Conservation (phyloP, 2,329 filamentous ascomycete genomes). For the Arthrobotrys sphaeroides region DNA sequence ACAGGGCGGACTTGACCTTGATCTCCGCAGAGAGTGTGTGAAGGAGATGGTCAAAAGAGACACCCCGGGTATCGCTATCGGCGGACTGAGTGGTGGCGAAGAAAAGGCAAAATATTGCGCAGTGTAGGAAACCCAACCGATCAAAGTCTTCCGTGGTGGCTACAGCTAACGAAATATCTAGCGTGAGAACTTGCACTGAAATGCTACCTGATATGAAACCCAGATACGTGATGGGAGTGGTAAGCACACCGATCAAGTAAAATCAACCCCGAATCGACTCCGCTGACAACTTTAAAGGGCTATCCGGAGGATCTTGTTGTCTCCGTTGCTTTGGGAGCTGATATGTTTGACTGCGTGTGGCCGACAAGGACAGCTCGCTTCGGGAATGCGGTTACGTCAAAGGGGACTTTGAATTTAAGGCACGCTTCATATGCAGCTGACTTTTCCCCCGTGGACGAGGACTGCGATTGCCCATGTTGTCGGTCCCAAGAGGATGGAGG, state of each 20-base stretch:
- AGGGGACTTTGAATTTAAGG: constrained; percentile 84
- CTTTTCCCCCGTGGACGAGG: constrained; percentile 83
- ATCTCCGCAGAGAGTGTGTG: constrained; percentile 84
- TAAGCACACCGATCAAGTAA: constrained; percentile 59
- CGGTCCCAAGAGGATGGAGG: constrained; percentile 69
- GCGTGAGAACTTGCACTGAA: constrained; percentile 73
- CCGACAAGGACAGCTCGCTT: constrained; percentile 95
- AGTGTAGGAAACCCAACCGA: constrained; percentile 66
- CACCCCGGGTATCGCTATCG: constrained; percentile 96
- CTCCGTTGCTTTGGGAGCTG: constrained; percentile 89
- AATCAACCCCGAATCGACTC: neutral
- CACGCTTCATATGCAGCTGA: constrained; percentile 79
- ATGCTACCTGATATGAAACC: constrained; percentile 89
- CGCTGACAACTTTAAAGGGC: constrained; percentile 65
- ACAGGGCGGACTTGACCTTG: constrained; percentile 89
- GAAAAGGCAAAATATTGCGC: constrained; percentile 91
- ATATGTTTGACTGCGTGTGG: constrained; percentile 99
- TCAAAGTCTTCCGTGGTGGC: neutral
- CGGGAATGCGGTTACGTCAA: constrained; percentile 86
- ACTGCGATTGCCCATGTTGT: constrained; percentile 83
- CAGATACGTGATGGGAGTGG: constrained; percentile 98
- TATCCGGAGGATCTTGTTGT: constrained; percentile 97
- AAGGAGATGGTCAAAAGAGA: constrained; percentile 85
- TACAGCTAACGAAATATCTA: constrained; percentile 61
- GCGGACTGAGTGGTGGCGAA: constrained; percentile 92